Conservation (phyloP, 2,329 filamentous ascomycete species). For the Botrytis tulipae region DNA sequence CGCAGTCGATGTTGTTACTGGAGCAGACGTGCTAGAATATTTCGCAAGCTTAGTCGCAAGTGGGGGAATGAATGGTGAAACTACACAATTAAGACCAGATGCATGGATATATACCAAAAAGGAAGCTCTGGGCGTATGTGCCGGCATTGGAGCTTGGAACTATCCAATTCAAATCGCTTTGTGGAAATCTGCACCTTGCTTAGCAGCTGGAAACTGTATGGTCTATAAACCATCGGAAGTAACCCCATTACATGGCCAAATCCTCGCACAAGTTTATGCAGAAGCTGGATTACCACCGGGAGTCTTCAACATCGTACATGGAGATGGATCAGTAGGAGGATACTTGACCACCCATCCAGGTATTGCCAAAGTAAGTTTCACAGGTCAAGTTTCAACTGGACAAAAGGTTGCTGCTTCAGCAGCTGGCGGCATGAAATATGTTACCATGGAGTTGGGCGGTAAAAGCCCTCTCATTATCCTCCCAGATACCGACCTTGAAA, state of each 20-base stretch:
- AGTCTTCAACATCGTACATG: constrained; percentile 85
- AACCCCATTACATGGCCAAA: constrained; percentile 77
- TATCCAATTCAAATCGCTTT: constrained; percentile 88
- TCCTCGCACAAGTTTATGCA: constrained; percentile 71
- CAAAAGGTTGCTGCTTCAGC: constrained; percentile 76
- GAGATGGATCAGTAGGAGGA: constrained; percentile 73
- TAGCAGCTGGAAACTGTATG: constrained; percentile 86
- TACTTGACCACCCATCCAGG: constrained; percentile 69
- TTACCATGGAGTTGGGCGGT: constrained; percentile 89
- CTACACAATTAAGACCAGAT: constrained; percentile 68
- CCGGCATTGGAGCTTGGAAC: constrained; percentile 87
- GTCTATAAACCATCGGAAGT: constrained; percentile 89
- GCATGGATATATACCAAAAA: constrained; percentile 84
- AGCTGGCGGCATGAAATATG: constrained; percentile 78
- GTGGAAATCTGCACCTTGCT: constrained; percentile 84
- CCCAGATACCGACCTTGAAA: constrained; percentile 73
- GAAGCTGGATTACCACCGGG: constrained; percentile 78
- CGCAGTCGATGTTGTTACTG: constrained; percentile 77
- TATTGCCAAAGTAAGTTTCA: constrained; percentile 87
- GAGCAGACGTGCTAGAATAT: constrained; percentile 83
- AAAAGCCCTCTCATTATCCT: constrained; percentile 81
- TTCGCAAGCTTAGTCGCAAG: constrained; percentile 77
- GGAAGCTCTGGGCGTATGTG: constrained; percentile 78
- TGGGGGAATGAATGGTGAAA: constrained; percentile 78
- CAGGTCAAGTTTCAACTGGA: constrained; percentile 80